A percentile compares a stretch with the other conserved stretches of the same genome.
Conservation (phyloP, 2,329 filamentous ascomycete species). For the Arthrobotrys musiformis region DNA sequence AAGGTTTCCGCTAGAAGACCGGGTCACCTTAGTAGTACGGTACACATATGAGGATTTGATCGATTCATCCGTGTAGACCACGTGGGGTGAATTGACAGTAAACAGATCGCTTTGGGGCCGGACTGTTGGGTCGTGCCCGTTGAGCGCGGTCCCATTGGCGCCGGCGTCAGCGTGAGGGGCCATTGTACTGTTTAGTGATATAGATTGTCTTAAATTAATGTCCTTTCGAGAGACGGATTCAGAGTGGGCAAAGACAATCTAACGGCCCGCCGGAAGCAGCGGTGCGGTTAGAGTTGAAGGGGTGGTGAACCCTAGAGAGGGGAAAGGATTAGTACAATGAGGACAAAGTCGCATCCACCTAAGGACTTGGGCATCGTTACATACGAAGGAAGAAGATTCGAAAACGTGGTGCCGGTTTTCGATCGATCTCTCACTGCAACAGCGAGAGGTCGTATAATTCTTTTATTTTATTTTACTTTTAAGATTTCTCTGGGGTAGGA, state of each 20-base stretch:
- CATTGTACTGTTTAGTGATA: constrained; percentile 70
- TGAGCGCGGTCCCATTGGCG: constrained; percentile 67
- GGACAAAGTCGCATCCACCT: constrained; percentile 34
- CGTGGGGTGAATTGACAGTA: constrained; percentile 89
- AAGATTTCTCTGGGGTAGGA: background rate
- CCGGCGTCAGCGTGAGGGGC: constrained; percentile 81
- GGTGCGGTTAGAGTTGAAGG: constrained; percentile 96
- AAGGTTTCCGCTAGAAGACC: constrained; percentile 77
- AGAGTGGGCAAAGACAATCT: constrained; percentile 65
- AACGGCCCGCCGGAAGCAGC: constrained; percentile 77
- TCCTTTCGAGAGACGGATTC: background rate
- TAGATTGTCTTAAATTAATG: background rate
- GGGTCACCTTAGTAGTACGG: constrained; percentile 85
- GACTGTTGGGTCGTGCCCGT: constrained; percentile 68
- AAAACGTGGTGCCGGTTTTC: constrained; percentile 87
- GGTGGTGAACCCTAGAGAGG: constrained; percentile 89
- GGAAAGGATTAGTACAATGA: constrained; percentile 43
- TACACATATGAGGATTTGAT: constrained; percentile 97
- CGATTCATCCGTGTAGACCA: constrained; percentile 84
- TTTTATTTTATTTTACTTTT: too few relatives aligned
- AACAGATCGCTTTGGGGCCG: constrained; percentile 66
- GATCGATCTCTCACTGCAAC: constrained; percentile 47
- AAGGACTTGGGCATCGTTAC: constrained; percentile 61
- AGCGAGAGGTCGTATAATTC: constrained; percentile 43
- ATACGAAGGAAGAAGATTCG: constrained; percentile 97